Conservation (phyloP, 2,329 filamentous ascomycete species). For the Sclerotinia nivalis region DNA sequence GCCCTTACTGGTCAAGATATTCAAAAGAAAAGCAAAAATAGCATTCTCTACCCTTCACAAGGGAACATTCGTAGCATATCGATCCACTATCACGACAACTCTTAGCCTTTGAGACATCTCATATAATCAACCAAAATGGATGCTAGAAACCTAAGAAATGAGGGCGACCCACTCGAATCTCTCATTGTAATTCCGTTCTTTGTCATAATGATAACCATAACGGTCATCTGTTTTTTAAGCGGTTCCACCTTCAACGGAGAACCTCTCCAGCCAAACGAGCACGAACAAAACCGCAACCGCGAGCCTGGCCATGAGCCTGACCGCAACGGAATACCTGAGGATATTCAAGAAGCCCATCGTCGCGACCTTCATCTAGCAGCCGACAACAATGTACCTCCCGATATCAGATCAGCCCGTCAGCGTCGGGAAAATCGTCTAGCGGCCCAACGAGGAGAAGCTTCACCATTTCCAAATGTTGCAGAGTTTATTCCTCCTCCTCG, state of each 20-base stretch:
- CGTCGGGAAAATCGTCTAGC: no score
- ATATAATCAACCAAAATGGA: not conserved
- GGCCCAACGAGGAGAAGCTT: no score
- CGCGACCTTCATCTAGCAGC: no score
- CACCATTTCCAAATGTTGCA: no score
- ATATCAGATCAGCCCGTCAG: no score
- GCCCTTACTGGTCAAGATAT: no score
- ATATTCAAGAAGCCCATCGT: not conserved
- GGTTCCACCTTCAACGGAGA: not conserved
- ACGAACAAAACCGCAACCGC: not conserved
- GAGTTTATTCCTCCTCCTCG: no score
- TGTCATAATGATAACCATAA: not conserved
- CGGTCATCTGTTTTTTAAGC: not conserved
- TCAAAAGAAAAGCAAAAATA: not conserved
- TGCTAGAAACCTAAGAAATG: not conserved
- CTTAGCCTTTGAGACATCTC: not conserved
- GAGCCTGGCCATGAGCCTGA: no score
- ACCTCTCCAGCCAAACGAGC: not conserved
- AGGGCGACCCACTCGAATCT: not conserved
- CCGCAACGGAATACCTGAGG: not conserved
- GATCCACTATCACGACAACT: no score
- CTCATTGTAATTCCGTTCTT: not conserved
- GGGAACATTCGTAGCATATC: no score
- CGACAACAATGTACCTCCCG: no score
- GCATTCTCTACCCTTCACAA: no score